Percentiles rank a stretch among this genome's conserved stretches.
Evolutionary conservation across 306 rosid species (phyloP).

Genomic region (Castanopsis chinensis): DNA sequence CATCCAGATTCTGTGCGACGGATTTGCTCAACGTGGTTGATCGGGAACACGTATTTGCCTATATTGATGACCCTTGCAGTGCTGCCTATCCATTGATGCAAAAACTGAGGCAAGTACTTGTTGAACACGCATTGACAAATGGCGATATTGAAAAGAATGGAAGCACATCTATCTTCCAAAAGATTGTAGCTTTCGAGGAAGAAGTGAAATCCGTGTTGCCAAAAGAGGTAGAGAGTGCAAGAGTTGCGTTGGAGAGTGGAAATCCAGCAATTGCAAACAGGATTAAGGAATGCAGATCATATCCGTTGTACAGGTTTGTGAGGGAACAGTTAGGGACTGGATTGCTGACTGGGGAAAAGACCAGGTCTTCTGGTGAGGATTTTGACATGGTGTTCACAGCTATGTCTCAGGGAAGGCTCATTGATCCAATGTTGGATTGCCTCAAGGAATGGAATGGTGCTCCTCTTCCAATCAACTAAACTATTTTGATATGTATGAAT

Average conservation of each 20-base stretch:
- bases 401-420: conserved; percentile 71
- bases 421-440: conserved; percentile 77
- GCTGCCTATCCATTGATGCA: conserved; percentile 89
- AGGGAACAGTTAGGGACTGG: conserved; percentile 61
- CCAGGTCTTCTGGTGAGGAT: conserved; percentile 75
- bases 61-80: conserved; percentile 72
- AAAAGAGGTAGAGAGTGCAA: conserved; percentile 67
- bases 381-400: conserved; percentile 77
- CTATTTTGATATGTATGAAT: neutral
- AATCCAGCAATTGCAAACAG: conserved; percentile 46
- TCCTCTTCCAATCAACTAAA: conserved; percentile 75
- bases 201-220: conserved; percentile 66
- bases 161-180: conserved; percentile 81
- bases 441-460: conserved; percentile 80
- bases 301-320: conserved; percentile 81
- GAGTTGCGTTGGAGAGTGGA: conserved; percentile 55
- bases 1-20: conserved; percentile 80
- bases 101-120: conserved; percentile 64
- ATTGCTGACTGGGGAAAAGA: conserved; percentile 65
- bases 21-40: conserved; percentile 77
- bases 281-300: conserved; percentile 74
- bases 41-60: conserved; percentile 63
- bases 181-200: conserved; percentile 71
- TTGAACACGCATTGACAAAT: conserved; percentile 68
- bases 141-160: conserved; percentile 51